Conservation (phyloP, 805 yeast species). For the Saturnispora serradocipensis region DNA sequence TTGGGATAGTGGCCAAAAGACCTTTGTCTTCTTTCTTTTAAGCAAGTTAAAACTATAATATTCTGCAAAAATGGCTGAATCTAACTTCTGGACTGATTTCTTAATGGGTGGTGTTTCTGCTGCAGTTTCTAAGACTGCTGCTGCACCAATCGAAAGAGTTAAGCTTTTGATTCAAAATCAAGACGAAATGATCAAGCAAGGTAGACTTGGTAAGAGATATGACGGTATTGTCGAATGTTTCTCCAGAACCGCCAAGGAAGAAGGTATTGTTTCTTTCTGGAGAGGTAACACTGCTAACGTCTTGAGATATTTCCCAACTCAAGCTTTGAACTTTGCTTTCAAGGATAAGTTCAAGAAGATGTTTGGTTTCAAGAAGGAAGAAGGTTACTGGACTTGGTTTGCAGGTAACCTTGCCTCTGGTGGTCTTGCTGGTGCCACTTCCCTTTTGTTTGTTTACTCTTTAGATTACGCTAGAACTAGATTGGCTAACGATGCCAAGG, state of each 20-base stretch:
- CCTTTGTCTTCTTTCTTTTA: conserved; percentile 11
- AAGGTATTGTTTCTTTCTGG: conserved; percentile 93
- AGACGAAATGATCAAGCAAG: conserved; percentile 97
- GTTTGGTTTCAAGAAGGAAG: conserved; percentile 96
- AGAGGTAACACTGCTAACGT: conserved; percentile 99
- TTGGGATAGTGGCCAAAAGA: neutral
- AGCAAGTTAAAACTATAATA: conserved; percentile 5
- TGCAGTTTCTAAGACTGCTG: conserved; percentile 95
- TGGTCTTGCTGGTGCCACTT: conserved; percentile 98
- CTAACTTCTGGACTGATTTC: conserved; percentile 56
- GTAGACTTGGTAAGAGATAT: conserved; percentile 81
- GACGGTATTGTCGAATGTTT: conserved; percentile 90
- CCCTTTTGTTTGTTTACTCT: conserved; percentile 88
- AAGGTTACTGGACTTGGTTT: conserved; percentile 87
- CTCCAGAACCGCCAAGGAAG: conserved; percentile 88
- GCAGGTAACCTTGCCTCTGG: conserved; percentile 98
- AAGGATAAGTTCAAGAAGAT: conserved; percentile 92
- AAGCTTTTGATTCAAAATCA: conserved; percentile 94
- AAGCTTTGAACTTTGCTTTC: conserved; percentile 97
- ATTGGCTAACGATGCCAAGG: conserved; percentile 96
- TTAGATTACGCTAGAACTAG: conserved; percentile 98
- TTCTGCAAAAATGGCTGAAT: conserved; percentile 19
- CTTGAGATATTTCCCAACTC: conserved; percentile 98
- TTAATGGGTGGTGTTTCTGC: conserved; percentile 99
- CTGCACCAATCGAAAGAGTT: conserved; percentile 96